Percentiles rank a stretch among this genome's conserved stretches.
Conservation (phyloP, 768 basidiomycete species). For the Royoungia palumana region DNA sequence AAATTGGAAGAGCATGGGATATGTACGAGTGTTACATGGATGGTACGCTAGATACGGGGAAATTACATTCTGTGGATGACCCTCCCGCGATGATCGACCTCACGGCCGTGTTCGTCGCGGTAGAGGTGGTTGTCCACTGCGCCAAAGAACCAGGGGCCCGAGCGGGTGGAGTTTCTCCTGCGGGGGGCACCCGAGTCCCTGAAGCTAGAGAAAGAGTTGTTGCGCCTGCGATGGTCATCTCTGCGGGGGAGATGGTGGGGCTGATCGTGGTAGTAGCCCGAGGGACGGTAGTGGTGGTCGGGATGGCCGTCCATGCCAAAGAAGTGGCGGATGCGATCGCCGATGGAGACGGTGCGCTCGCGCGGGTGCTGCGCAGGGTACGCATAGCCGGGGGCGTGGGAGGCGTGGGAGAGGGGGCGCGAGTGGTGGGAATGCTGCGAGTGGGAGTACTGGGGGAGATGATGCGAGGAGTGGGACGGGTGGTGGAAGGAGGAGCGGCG, state of each 20-base stretch:
- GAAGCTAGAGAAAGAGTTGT: constrained; percentile 25
- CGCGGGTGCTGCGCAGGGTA: constrained; percentile 7
- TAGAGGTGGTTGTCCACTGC: constrained; percentile 15
- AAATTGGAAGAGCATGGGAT: neutral
- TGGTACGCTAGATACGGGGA: constrained; percentile 5
- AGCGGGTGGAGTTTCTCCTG: constrained; percentile 17
- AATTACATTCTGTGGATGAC: constrained; percentile 25
- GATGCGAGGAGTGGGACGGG: constrained; percentile 20
- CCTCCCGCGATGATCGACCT: constrained; percentile 25
- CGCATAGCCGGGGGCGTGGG: constrained; percentile 13
- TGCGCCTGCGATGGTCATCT: constrained; percentile 20
- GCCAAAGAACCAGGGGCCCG: constrained; percentile 22
- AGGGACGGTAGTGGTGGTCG: neutral
- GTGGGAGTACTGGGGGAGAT: constrained; percentile 13
- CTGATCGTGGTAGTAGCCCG: constrained; percentile 9
- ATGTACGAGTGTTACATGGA: constrained; percentile 2
- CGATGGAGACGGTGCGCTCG: constrained; percentile 25
- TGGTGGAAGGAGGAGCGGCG: constrained; percentile 16
- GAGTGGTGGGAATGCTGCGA: constrained; percentile 9
- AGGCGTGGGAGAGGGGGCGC: constrained; percentile 11
- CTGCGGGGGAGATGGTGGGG: neutral
- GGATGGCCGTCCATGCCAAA: constrained; percentile 33
- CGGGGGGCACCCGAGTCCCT: constrained; percentile 10
- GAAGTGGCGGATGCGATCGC: constrained; percentile 38
- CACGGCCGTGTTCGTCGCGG: constrained; percentile 26